These are phyloP conservation scores for Rhizopus sp. DNA, from an alignment of 371 early-diverging fungal species.

Conservation along the genomic window DNA sequence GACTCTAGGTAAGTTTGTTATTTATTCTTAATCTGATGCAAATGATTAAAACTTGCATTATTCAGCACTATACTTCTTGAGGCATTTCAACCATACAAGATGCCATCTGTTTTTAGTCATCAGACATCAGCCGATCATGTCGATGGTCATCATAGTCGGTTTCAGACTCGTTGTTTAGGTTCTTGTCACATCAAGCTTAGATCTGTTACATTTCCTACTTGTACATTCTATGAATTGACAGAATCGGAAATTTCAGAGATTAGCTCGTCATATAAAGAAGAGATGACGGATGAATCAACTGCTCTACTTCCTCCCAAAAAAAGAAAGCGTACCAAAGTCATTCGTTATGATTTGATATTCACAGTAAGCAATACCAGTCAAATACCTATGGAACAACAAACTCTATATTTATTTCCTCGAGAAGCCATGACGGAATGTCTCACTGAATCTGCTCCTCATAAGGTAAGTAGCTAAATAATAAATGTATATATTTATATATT, in stretches of 20 bases:
- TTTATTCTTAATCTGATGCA: background rate
- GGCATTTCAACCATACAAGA: slow-evolving; percentile 18
- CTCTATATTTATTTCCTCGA: slow-evolving; percentile 43
- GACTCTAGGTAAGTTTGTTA: background rate
- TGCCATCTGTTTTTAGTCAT: slow-evolving; percentile 11
- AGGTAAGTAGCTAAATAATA: slow-evolving; percentile 27
- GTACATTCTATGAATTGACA: slow-evolving; percentile 42
- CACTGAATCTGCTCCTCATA: slow-evolving; percentile 34
- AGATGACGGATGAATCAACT: slow-evolving; percentile 6
- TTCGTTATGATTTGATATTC: slow-evolving; percentile 38
- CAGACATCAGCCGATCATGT: slow-evolving; percentile 18
- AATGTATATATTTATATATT: too few relatives aligned
- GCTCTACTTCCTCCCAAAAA: slow-evolving; percentile 44
- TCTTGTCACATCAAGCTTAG: slow-evolving; percentile 27
- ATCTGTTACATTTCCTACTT: slow-evolving; percentile 16
- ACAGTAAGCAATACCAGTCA: slow-evolving; percentile 13
- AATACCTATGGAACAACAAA: background rate
- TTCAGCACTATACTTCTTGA: slow-evolving; percentile 2
- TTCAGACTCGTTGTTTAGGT: slow-evolving; percentile 40
- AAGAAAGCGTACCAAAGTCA: slow-evolving; percentile 31
- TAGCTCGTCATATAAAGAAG: slow-evolving; percentile 2
- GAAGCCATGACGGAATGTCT: slow-evolving; percentile 50
- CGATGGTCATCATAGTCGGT: slow-evolving; percentile 25
- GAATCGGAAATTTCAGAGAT: slow-evolving; percentile 48
- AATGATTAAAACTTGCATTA: background rate